Evolutionary conservation across 2,329 filamentous ascomycete genomes (phyloP).

Genomic region (Ambrosiella beaveri): DNA sequence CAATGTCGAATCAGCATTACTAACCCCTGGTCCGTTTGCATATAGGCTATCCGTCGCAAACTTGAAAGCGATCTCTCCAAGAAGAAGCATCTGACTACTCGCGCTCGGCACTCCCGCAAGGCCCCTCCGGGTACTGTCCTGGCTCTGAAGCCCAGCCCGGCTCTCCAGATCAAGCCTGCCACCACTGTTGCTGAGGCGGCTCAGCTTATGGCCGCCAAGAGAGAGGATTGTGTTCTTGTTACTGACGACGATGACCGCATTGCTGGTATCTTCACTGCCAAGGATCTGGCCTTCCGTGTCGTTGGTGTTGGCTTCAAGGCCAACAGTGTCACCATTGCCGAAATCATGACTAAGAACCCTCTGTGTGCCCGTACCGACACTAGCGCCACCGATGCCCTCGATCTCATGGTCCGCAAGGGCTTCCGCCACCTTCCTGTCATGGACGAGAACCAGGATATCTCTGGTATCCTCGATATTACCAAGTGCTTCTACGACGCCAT

Average conservation of each 20-base stretch:
- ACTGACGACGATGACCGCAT: slow-evolving; percentile 97
- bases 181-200: slow-evolving; percentile 92
- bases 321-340: slow-evolving; percentile 76
- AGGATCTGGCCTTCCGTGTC: slow-evolving; percentile 93
- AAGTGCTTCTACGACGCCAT: slow-evolving; percentile 99
- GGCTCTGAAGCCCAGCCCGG: slow-evolving; percentile 83
- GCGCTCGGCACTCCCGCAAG: slow-evolving; percentile 74
- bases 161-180: slow-evolving; percentile 89
- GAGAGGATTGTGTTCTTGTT: slow-evolving; percentile 92
- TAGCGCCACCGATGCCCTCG: slow-evolving; percentile 89
- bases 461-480: slow-evolving; percentile 92
- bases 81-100: slow-evolving; percentile 69
- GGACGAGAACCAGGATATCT: slow-evolving; percentile 99
- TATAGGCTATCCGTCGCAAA: slow-evolving; percentile 84
- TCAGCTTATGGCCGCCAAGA: slow-evolving; percentile 96
- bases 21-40: slow-evolving; percentile 10
- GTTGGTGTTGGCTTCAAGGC: slow-evolving; percentile 84
- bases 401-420: slow-evolving; percentile 95
- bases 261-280: slow-evolving; percentile 96
- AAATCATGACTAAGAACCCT: slow-evolving; percentile 99
- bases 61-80: slow-evolving; percentile 96
- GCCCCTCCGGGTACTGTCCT: slow-evolving; percentile 92
- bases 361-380: slow-evolving; percentile 94
- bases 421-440: slow-evolving; percentile 96
- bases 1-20: slow-evolving; percentile 1